Evolutionary conservation across 176 grass and related monocot genomes (phyloP).

Genomic region (Musa troglodytarum): DNA sequence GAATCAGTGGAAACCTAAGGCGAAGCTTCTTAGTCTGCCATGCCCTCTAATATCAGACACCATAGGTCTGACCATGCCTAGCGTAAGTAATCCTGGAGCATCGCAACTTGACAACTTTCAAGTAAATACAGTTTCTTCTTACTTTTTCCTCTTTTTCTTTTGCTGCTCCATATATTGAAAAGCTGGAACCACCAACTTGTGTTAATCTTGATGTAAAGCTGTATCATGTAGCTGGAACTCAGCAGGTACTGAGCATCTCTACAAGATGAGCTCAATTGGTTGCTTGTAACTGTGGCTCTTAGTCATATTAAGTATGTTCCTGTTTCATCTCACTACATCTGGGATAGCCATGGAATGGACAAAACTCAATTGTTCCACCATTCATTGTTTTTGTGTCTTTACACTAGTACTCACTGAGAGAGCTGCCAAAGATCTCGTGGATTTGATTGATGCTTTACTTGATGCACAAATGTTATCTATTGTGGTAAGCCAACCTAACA

Average conservation of each 20-base stretch:
- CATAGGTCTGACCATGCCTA: neutral
- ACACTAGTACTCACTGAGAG: neutral
- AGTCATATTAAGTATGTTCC: neutral
- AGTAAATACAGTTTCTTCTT: neutral
- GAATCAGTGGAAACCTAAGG: constrained; percentile 18
- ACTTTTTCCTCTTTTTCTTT: neutral
- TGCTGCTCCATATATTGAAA: neutral
- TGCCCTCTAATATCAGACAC: constrained; percentile 21
- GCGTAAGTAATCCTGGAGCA: neutral
- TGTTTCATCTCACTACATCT: neutral
- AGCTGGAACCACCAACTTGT: neutral
- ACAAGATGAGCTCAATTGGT: neutral
- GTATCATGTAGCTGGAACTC: too few species aligned
- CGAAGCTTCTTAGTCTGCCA: constrained; percentile 13
- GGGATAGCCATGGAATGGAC: too few species aligned
- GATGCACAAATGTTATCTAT: too few species aligned
- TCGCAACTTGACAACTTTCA: neutral
- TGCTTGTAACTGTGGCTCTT: neutral
- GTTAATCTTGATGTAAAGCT: too few species aligned
- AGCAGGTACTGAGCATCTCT: neutral
- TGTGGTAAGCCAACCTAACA: too few species aligned
- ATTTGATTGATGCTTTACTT: too few species aligned
- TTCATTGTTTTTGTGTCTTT: too few species aligned
- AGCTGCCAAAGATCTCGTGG: neutral
- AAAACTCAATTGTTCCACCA: too few species aligned